phyloP scores from a whole-genome alignment of 2,329 filamentous ascomycete species.

The Cordyceps cicadae region DNA sequence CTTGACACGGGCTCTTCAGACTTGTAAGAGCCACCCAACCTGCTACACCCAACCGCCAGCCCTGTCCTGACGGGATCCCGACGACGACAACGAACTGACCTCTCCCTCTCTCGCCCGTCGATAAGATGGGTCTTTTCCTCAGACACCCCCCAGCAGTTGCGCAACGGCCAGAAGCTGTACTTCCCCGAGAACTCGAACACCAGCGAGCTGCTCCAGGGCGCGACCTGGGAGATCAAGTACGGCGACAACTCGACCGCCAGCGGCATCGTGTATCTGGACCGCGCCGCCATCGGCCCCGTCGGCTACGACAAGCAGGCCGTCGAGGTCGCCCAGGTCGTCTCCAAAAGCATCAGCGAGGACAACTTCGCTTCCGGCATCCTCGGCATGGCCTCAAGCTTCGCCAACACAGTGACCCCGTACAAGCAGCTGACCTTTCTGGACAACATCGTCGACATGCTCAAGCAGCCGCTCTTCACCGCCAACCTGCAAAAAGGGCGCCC shows the following conservation, averaged over 20 bases:
- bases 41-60: too few species aligned
- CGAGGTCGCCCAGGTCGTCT: slow-evolving; percentile 54
- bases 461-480: slow-evolving; percentile 29
- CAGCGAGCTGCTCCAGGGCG: slow-evolving; percentile 30
- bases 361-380: slow-evolving; percentile 28
- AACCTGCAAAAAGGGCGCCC: slow-evolving; percentile 25
- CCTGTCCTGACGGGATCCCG: too few species aligned
- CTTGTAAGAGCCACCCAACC: slow-evolving; percentile 24
- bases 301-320: slow-evolving; percentile 55
- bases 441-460: slow-evolving; percentile 24
- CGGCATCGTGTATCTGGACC: slow-evolving; percentile 59
- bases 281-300: slow-evolving; percentile 52
- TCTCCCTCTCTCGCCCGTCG: slow-evolving; percentile 23
- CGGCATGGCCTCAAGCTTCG: slow-evolving; percentile 24
- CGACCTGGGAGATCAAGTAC: slow-evolving; percentile 53
- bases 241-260: slow-evolving; percentile 56
- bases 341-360: slow-evolving; percentile 30
- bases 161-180: slow-evolving; percentile 50
- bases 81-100: too few species aligned
- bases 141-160: slow-evolving; percentile 39
- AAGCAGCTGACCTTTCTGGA: slow-evolving; percentile 28
- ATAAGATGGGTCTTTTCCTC: slow-evolving; percentile 61
- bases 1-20: slow-evolving; percentile 58
- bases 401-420: slow-evolving; percentile 27
- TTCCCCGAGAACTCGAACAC: slow-evolving; percentile 36